Evolutionary conservation across 2,329 filamentous ascomycete genomes (phyloP), one percentile per base, ranked within the genome.

Genomic region (Fragosphaeria purpurea): DNA sequence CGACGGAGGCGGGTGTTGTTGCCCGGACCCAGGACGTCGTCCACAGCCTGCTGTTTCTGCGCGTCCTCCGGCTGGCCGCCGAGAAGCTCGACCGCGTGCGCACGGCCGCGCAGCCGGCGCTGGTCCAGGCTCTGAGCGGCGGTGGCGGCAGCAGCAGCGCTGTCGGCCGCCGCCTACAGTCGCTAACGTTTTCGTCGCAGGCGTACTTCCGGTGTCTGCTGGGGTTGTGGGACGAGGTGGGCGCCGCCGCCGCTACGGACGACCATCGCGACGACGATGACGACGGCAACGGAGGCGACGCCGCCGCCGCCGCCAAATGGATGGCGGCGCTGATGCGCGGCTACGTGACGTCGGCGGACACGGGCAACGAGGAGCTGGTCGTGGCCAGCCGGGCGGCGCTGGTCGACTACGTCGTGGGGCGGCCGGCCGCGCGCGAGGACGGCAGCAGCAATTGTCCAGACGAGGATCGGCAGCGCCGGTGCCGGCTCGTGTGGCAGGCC

Each of bases 21-120:
- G 48, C 43, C 11, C 30, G 35, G 39, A 37, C 37, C 50, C 55
- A 4, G 49, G 31, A 52, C 54, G 31, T 57, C 8, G 67, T 67
- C 2, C 57, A 72, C 9, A 59, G 62, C 9, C 58, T 58, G 33
- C 62, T 81, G 1, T 73, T 79, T 52, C 68, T 74, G 34, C 67
- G 70, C 33, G 67, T 75, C 2, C 70, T 87, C 35, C 79, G 89
- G 1, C 74, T 97, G 11, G 83, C 88, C 2, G 79, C 86, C 1
- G 93, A 98, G 66, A 96, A 95, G 63, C 75, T 97, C 2, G 91
- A 97, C 64, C 86, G 88, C 55, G 85, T 97, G 13, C 81, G 93
- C 31, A 70, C 79, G 0, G 76, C 80, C 55, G 85, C 83, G 1
- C 80, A 84, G 54, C 66, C 70, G 35, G 73, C 74, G 8, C 59